Conservation (phyloP, 192 early-diverging fungal genomes). For the Pilobolus umbonatus region DNA sequence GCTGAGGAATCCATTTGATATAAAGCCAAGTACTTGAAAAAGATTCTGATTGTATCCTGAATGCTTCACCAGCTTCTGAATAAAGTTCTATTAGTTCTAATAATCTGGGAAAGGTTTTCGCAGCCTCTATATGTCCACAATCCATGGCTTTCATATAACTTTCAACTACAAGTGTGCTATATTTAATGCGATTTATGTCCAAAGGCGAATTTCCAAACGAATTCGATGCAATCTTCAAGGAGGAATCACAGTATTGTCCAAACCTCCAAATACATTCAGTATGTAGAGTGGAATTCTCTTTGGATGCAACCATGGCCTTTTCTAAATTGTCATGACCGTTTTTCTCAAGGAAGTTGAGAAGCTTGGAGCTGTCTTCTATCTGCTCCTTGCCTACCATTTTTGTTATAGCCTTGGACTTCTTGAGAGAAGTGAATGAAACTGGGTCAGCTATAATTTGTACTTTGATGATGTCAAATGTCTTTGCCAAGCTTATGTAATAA, state of each 20-base stretch:
- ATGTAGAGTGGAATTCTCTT: slow-evolving; percentile 3
- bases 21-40: slow-evolving; percentile 53
- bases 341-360: slow-evolving; percentile 2
- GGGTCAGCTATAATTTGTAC: too few relatives aligned
- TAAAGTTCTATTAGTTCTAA: slow-evolving; percentile 61
- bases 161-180: slow-evolving; percentile 35
- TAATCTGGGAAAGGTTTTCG: slow-evolving; percentile 64
- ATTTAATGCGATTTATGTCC: slow-evolving; percentile 14
- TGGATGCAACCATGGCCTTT: background rate
- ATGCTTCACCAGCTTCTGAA: slow-evolving; percentile 19
- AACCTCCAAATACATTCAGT: slow-evolving; percentile 27
- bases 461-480: too few relatives aligned
- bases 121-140: slow-evolving; percentile 44
- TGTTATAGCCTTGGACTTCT: background rate
- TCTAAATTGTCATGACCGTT: background rate
- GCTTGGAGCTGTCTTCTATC: too few relatives aligned
- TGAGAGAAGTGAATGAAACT: background rate
- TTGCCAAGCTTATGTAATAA: too few relatives aligned
- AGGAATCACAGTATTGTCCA: slow-evolving; percentile 50
- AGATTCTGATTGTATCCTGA: too few relatives aligned
- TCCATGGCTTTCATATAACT: slow-evolving; percentile 53
- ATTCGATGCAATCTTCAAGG: slow-evolving; percentile 35
- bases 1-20: slow-evolving; percentile 71
- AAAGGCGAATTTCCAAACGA: background rate
- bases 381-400: background rate